Base-by-base conservation (phyloP, 2,329 filamentous ascomycete genomes). In the Diplodia scrobiculata region DNA sequence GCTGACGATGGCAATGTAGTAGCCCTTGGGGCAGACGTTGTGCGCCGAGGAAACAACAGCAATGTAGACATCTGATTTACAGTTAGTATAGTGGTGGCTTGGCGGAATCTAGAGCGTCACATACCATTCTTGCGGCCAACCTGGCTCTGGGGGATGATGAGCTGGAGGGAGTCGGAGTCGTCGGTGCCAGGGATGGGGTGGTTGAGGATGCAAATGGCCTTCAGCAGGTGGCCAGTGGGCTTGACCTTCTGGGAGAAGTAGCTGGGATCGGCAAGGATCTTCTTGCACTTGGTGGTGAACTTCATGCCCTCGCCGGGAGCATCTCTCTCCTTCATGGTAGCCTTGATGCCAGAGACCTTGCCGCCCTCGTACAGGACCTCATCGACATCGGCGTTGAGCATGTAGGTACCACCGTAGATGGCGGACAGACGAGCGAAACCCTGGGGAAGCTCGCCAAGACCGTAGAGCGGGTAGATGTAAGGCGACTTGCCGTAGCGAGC, bases 401-500 rank as follows among this genome's bases (percentile, higher is more conserved):
- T 99, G 83, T 99, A 99, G 60, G 95, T 99, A 72, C 95, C 95
- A 70, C 95, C 95, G 77, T 99, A 98, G 80, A 99, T 98, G 78
- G 95, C 95, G 48, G 93, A 97, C 65, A 99, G 87, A 79, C 95
- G 93, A 69, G 95, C 95, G 75, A 99, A 99, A 68, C 94, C 94
- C 81, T 99, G 95, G 41, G 95, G 96, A 66, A 99, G 89, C 83
- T 99, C 95, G 77, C 91, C 95, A 59, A 99, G 88, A 69, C 95
- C 95, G 82, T 99, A 99, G 36, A 98, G 88, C 58, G 95, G 96
- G 84, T 99, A 99, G 83, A 99, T 98, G 84, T 98, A 99, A 53
- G 95, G 96, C 13, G 93, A 98, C 82, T 97, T 98, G 80, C 95
- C 95, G 80, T 98, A 98, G 69, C 94, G 88, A 63, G 93, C 92